A percentile compares a stretch with the other conserved stretches of the same genome.
Evolutionary conservation across 140 eudicot genomes (phyloP).

Genomic region (Oenanthe javanica): DNA sequence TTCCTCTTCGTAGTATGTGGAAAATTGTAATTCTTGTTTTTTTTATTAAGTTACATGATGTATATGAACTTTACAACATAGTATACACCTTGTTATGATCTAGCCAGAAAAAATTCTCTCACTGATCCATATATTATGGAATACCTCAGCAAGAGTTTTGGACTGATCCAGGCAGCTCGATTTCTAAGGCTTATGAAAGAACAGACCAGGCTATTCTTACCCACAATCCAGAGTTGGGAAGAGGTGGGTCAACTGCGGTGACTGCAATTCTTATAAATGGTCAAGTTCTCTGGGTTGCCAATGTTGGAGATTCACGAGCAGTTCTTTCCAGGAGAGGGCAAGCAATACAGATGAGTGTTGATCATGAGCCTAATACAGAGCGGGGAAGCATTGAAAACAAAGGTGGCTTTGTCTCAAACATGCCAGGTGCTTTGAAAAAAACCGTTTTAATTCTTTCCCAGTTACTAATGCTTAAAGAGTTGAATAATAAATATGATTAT

Average conservation of each 20-base stretch:
- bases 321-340: constrained; percentile 71
- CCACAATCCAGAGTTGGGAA: constrained; percentile 70
- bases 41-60: not conserved
- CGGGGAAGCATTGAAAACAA: constrained; percentile 73
- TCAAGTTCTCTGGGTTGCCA: constrained; percentile 65
- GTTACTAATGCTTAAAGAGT: not conserved
- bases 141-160: constrained; percentile 58
- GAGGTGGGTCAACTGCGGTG: constrained; percentile 96
- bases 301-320: constrained; percentile 91
- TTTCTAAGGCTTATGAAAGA: constrained; percentile 77
- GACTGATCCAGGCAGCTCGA: constrained; percentile 56
- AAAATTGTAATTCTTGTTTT: not conserved
- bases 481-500: not conserved
- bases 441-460: not conserved
- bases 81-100: not conserved
- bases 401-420: constrained; percentile 92
- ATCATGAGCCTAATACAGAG: constrained; percentile 85
- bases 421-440: constrained; percentile 57
- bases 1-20: not conserved
- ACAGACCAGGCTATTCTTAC: constrained; percentile 76
- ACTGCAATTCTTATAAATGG: constrained; percentile 71
- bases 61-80: not conserved
- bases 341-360: constrained; percentile 72
- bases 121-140: not conserved
- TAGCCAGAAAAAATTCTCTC: not conserved